Evolutionary conservation across 83 land plant genomes (phyloP).

Genomic region (Thuja plicata): DNA sequence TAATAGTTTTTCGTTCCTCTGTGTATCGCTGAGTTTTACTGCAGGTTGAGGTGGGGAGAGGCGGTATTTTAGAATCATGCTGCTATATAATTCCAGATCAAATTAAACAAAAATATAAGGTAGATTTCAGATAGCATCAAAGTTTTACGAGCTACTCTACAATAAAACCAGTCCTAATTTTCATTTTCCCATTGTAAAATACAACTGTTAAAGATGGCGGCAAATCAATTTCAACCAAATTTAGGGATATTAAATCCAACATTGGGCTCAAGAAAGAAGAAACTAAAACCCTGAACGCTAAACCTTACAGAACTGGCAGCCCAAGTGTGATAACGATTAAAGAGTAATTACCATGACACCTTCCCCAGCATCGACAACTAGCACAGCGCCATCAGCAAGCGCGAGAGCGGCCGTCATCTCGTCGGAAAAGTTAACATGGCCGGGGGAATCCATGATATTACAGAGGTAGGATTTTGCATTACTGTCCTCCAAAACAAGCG

Average conservation of each 20-base stretch:
- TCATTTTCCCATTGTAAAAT: no score
- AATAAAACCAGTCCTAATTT: neutral
- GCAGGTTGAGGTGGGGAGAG: neutral
- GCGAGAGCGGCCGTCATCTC: conserved; percentile 98
- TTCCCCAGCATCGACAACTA: conserved; percentile 97
- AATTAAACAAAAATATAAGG: neutral
- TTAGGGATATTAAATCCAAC: no score
- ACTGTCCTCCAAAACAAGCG: conserved; percentile 92
- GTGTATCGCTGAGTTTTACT: neutral
- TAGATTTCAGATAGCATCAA: neutral
- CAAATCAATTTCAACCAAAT: no score
- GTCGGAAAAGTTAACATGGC: conserved; percentile 98
- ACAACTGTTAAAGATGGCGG: no score
- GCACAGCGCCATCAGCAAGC: conserved; percentile 95
- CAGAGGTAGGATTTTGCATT: conserved; percentile 86
- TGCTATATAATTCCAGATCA: neutral
- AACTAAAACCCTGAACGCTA: neutral
- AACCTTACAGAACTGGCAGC: neutral
- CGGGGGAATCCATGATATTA: conserved; percentile 97
- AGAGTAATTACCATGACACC: conserved; percentile 79
- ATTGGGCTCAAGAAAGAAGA: no score
- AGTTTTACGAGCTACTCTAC: neutral
- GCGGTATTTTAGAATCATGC: neutral
- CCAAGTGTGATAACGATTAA: neutral
- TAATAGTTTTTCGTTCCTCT: neutral